Conservation (phyloP, 2,329 filamentous ascomycete species). For the Incumbomyces lentus region DNA sequence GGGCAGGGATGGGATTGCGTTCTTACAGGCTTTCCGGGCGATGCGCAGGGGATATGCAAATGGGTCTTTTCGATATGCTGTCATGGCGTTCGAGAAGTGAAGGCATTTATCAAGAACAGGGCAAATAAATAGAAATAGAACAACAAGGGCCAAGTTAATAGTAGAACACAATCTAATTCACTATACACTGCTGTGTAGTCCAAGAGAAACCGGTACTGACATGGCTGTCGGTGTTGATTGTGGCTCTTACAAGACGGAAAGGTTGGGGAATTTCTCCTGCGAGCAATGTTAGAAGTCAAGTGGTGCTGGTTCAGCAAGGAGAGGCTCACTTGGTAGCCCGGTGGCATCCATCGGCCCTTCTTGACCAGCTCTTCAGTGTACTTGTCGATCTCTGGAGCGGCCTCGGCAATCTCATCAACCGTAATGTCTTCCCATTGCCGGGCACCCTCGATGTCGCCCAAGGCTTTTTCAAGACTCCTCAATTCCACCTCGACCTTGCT, state of each 20-base stretch:
- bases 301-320: neutral
- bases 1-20: slow-evolving; percentile 50
- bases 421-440: slow-evolving; percentile 95
- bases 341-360: slow-evolving; percentile 96
- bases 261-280: slow-evolving; percentile 97
- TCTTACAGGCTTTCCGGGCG: slow-evolving; percentile 51
- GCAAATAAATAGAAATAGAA: neutral
- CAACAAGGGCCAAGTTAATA: neutral
- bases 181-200: slow-evolving; percentile 17
- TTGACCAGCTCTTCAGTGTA: slow-evolving; percentile 89
- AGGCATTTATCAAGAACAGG: neutral
- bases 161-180: slow-evolving; percentile 15
- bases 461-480: slow-evolving; percentile 82
- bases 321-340: slow-evolving; percentile 86
- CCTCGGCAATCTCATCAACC: slow-evolving; percentile 89
- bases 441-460: slow-evolving; percentile 94
- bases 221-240: slow-evolving; percentile 2
- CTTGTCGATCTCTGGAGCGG: slow-evolving; percentile 94
- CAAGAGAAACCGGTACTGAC: neutral
- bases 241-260: slow-evolving; percentile 69
- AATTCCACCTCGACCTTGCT: slow-evolving; percentile 89
- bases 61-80: slow-evolving; percentile 48
- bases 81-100: slow-evolving; percentile 46
- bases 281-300: slow-evolving; percentile 11
- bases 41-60: slow-evolving; percentile 52